A percentile compares a stretch with the other conserved stretches of the same genome.
phyloP scores from a whole-genome alignment of 2,329 filamentous ascomycete genomes.

The Botryotinia convoluta region DNA sequence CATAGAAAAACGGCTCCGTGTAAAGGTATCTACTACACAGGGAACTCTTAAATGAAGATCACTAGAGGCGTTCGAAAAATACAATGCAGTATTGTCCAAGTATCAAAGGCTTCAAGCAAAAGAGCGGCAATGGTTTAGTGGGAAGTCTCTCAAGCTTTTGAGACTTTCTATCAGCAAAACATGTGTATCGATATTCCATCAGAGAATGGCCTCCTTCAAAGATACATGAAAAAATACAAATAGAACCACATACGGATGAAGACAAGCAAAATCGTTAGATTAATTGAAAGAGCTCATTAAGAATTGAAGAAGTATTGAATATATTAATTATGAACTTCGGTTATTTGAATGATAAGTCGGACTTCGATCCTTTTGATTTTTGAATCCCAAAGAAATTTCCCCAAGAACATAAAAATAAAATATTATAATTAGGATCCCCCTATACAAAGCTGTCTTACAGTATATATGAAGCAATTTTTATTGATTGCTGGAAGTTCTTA shows the following conservation, averaged over 20 bases:
- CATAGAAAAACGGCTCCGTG: rapidly evolving
- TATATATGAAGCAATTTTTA: not conserved
- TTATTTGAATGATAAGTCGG: not conserved
- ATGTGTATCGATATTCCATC: not conserved
- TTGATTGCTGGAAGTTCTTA: not conserved
- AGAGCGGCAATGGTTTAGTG: not conserved
- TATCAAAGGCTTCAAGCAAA: not conserved
- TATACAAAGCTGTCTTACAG: not conserved
- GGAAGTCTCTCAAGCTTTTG: not conserved
- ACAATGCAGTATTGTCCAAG: too few species aligned
- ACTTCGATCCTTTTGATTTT: too few species aligned
- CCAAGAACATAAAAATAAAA: not conserved
- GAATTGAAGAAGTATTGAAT: not conserved
- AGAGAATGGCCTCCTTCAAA: not conserved
- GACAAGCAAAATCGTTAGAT: rapidly evolving
- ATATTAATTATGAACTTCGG: not conserved
- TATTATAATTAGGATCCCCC: not conserved
- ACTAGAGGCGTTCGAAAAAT: not conserved
- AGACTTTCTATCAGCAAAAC: not conserved
- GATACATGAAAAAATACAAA: not conserved
- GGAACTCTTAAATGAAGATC: not conserved
- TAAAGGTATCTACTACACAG: not conserved
- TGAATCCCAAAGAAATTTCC: too few species aligned
- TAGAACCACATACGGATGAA: not conserved
- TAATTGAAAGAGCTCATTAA: not conserved